A percentile compares a stretch with the other conserved stretches of the same genome.
Evolutionary conservation across 129 eudicot genomes (phyloP).

Genomic region (Logfia minima): DNA sequence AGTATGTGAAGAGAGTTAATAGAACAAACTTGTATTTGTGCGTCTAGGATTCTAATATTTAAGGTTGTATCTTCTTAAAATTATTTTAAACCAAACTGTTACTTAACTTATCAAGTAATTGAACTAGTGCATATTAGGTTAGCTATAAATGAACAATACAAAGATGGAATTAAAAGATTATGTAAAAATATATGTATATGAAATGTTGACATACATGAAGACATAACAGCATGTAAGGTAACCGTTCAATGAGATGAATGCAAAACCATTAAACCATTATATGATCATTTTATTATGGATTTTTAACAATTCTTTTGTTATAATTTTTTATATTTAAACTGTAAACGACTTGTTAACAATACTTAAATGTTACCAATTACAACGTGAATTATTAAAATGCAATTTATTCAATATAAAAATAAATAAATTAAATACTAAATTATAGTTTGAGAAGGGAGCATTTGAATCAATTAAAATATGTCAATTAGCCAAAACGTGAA

Average conservation of each 20-base stretch:
- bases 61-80: not conserved
- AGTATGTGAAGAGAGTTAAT: not conserved
- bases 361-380: no score
- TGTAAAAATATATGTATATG: not conserved
- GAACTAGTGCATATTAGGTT: not conserved
- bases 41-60: constrained; percentile 32
- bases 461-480: not conserved
- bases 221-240: no score
- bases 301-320: no score
- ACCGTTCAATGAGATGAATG: no score
- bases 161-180: not conserved
- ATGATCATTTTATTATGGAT: no score
- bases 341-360: no score
- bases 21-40: not conserved
- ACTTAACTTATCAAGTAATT: not conserved
- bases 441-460: not conserved
- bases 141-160: not conserved
- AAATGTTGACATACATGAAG: not conserved
- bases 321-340: no score
- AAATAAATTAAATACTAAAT: no score
- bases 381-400: no score
- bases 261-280: no score
- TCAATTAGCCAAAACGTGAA: constrained; percentile 2
- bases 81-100: not conserved
- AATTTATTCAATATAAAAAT: no score